Percentiles rank a stretch among this genome's conserved stretches.
These are phyloP conservation scores for Scedosporium apiospermum DNA, from an alignment of 2,329 filamentous ascomycete species.

Conservation along the genomic window DNA sequence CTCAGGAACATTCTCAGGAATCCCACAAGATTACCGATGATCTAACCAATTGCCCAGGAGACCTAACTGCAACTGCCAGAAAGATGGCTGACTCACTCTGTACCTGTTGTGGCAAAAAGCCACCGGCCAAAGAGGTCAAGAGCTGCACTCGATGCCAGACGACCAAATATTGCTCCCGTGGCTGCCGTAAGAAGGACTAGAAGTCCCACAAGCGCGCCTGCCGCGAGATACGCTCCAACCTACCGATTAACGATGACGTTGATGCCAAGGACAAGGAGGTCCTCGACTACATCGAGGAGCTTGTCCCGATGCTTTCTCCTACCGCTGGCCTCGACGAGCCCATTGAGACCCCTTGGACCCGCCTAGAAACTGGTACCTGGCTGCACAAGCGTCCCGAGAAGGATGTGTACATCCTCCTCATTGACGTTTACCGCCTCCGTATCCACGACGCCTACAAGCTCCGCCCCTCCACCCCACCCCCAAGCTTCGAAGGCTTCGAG, in stretches of 20 bases:
- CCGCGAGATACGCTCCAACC: neutral
- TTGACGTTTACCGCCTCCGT: constrained; percentile 33
- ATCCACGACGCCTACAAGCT: constrained; percentile 18
- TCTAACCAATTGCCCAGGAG: too few relatives aligned
- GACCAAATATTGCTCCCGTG: neutral
- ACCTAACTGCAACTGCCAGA: too few relatives aligned
- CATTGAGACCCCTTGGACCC: constrained; percentile 21
- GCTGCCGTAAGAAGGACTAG: neutral
- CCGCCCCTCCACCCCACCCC: neutral
- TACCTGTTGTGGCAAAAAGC: neutral
- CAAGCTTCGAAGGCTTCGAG: neutral
- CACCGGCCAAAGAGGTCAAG: neutral
- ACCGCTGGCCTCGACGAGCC: constrained; percentile 13
- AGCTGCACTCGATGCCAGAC: neutral
- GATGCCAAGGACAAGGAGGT: neutral
- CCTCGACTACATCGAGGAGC: neutral
- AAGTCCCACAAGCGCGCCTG: neutral
- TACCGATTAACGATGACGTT: neutral
- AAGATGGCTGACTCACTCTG: neutral
- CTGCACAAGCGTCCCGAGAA: constrained; percentile 25
- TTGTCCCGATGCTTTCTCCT: constrained; percentile 5
- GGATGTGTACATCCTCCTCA: constrained; percentile 30
- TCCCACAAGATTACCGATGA: too few relatives aligned
- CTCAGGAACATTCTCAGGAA: too few relatives aligned
- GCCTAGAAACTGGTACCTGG: constrained; percentile 22